A percentile compares a stretch with the other conserved stretches of the same genome.
Conservation (phyloP, 192 early-diverging fungal genomes). For the Piromyces finnis region DNA sequence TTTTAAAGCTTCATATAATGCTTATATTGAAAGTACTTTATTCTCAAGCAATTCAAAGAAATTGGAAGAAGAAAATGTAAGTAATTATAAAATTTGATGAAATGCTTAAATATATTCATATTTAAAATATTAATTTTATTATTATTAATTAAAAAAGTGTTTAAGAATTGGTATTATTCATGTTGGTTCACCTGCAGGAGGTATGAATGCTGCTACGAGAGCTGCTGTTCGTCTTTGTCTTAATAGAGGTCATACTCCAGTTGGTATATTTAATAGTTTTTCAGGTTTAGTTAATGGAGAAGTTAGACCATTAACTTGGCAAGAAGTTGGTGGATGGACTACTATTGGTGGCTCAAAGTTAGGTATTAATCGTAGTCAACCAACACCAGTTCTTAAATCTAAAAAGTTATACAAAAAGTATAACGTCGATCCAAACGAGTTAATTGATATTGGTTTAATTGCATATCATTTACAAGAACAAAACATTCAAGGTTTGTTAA, state of each 20-base stretch:
- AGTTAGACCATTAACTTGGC: not conserved
- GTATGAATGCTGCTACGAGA: not conserved
- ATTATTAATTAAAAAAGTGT: not conserved
- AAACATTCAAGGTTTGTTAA: not conserved
- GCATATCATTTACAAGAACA: not conserved
- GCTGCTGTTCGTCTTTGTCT: not conserved
- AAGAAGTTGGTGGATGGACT: not conserved
- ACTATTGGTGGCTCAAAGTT: not conserved
- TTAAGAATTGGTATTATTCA: not conserved
- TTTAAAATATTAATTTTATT: too few relatives aligned
- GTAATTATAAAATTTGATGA: too few relatives aligned
- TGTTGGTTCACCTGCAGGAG: not conserved
- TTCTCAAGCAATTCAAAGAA: not conserved
- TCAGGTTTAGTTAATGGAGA: not conserved
- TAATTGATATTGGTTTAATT: not conserved
- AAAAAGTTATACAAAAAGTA: not conserved
- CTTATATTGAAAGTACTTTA: not conserved
- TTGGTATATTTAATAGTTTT: not conserved
- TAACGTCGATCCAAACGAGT: not conserved
- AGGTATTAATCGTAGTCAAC: not conserved
- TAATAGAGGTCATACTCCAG: not conserved
- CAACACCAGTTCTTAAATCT: not conserved
- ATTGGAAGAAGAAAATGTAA: not conserved
- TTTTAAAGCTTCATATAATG: not conserved
- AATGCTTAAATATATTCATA: too few relatives aligned